Conservation (phyloP, 148 eudicot species). For the Persicaria maculosa region DNA sequence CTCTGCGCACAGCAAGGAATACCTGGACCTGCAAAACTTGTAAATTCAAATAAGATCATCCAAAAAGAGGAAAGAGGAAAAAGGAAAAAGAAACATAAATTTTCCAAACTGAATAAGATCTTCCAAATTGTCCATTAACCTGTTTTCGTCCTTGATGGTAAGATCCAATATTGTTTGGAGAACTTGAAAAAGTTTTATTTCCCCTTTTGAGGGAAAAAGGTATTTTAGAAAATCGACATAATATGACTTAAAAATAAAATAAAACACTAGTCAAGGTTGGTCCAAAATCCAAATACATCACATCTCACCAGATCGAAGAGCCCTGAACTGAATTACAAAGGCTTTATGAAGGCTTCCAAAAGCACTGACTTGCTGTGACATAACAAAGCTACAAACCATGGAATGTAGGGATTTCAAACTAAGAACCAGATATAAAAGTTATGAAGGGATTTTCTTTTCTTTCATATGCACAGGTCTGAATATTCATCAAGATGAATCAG, state of each 20-base stretch:
- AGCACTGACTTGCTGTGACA: not conserved
- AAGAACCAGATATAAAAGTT: not conserved
- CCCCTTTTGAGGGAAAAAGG: not conserved
- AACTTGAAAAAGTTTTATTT: not conserved
- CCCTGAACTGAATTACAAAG: not conserved
- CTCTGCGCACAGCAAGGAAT: conserved; percentile 53
- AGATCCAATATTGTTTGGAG: not conserved
- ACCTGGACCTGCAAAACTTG: conserved; percentile 88
- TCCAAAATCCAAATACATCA: not conserved
- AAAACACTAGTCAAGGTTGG: not conserved
- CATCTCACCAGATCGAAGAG: conserved; percentile 2
- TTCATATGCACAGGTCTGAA: not conserved
- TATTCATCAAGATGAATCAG: not conserved
- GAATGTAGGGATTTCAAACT: not conserved
- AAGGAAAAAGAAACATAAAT: not conserved
- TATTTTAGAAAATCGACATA: not conserved
- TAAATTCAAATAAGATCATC: conserved; percentile 26
- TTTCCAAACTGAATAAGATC: not conserved
- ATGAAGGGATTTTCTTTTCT: not conserved
- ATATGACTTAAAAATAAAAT: not conserved
- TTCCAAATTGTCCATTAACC: not conserved
- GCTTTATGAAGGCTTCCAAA: not conserved
- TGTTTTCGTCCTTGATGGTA: not conserved
- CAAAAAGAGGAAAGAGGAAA: not conserved
- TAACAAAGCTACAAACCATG: not conserved